A percentile compares a stretch with the other conserved stretches of the same genome.
Conservation (phyloP, 805 yeast species). For the Ogataea nitratoaversa region DNA sequence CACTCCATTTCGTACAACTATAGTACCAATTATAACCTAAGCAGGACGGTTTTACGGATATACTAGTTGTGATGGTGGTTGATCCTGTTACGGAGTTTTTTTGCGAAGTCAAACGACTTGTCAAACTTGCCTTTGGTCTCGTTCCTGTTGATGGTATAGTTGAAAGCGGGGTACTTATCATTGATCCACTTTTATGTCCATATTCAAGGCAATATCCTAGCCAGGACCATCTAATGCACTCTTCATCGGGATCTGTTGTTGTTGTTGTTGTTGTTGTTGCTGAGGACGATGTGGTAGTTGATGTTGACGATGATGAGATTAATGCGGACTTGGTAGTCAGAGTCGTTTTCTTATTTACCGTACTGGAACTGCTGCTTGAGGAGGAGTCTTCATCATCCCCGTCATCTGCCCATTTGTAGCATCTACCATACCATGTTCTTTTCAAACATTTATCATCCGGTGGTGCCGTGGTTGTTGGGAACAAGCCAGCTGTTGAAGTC, state of each 20-base stretch:
- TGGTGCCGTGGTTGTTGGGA: constrained; percentile 21
- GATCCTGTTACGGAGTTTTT: not conserved
- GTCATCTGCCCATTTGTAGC: constrained; percentile 33
- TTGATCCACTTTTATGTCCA: constrained; percentile 8
- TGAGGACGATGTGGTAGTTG: not conserved
- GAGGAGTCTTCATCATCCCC: constrained; percentile 11
- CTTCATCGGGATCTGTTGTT: constrained; percentile 1
- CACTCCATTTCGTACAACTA: constrained; percentile 12
- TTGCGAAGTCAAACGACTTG: not conserved
- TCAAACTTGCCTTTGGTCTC: not conserved
- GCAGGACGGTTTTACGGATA: constrained; percentile 5
- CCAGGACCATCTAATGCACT: constrained; percentile 19
- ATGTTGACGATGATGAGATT: constrained; percentile 1
- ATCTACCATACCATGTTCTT: constrained; percentile 64
- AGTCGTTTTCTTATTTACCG: constrained; percentile 7
- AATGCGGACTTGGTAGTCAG: constrained; percentile 6
- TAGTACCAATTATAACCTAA: constrained; percentile 14
- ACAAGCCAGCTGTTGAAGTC: constrained; percentile 11
- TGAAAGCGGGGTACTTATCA: no score
- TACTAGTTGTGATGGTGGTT: constrained; percentile 1
- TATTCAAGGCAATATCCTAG: constrained; percentile 19
- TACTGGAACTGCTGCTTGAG: not conserved
- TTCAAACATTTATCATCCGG: constrained; percentile 45
- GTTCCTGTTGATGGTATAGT: not conserved
- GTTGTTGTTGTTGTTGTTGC: constrained; percentile 1